These are phyloP conservation scores for Pseudocercospora pini-densiflorae DNA, from an alignment of 2,329 filamentous ascomycete species.

Conservation along the genomic window DNA sequence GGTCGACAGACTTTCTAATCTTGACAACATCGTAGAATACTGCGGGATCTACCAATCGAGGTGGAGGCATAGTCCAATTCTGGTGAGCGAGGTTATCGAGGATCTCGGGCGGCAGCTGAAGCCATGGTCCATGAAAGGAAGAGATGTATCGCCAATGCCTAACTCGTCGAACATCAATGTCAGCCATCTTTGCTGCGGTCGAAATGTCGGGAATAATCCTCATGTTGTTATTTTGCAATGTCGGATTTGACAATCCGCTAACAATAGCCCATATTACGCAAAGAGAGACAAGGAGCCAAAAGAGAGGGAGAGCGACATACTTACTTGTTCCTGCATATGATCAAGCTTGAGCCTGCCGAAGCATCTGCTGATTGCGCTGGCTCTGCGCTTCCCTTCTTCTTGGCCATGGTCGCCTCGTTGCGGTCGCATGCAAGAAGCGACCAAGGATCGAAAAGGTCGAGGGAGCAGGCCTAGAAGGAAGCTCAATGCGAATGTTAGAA, in stretches of 20 bases:
- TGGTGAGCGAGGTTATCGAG: constrained; percentile 78
- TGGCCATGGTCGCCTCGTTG: constrained; percentile 33
- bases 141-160: constrained; percentile 88
- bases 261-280: neutral
- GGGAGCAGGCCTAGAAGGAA: neutral
- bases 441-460: neutral
- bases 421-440: neutral
- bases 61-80: constrained; percentile 77
- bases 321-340: constrained; percentile 72
- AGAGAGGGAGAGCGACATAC: constrained; percentile 41
- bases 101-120: constrained; percentile 77
- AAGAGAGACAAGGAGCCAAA: constrained; percentile 5
- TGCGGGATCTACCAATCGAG: constrained; percentile 76
- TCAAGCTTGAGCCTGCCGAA: constrained; percentile 54
- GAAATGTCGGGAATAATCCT: neutral
- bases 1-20: constrained; percentile 78
- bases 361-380: constrained; percentile 24
- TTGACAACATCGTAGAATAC: constrained; percentile 85
- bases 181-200: neutral
- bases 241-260: neutral
- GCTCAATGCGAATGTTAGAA: neutral
- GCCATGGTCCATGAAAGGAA: constrained; percentile 81
- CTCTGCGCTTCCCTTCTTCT: constrained; percentile 37
- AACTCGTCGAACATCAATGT: constrained; percentile 12
- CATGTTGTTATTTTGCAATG: neutral